These are phyloP conservation scores for Avena atlantica DNA, from an alignment of 176 grass and related monocot species.

Conservation along the genomic window DNA sequence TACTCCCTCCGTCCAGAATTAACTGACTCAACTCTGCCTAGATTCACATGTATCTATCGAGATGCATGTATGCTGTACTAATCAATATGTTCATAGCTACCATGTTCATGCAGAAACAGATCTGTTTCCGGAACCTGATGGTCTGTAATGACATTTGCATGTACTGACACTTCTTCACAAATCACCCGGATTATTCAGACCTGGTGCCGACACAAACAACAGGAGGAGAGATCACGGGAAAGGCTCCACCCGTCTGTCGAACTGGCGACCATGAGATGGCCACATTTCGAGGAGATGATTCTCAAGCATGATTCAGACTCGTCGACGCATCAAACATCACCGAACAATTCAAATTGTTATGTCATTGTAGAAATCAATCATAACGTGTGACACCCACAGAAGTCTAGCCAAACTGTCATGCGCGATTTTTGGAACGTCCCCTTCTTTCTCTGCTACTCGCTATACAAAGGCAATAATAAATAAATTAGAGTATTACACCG, in stretches of 20 bases:
- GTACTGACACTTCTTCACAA: neutral
- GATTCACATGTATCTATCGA: neutral
- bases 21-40: too few relatives aligned
- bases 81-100: neutral
- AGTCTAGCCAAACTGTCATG: neutral
- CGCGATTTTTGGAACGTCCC: conserved; percentile 1
- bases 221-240: conserved; percentile 5
- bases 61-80: neutral
- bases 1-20: too few relatives aligned
- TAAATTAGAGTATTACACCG: conserved; percentile 37
- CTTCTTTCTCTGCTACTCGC: conserved; percentile 47
- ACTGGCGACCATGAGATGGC: neutral
- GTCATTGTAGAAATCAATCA: neutral
- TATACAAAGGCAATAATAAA: conserved; percentile 63
- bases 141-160: neutral
- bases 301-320: neutral
- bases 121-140: neutral
- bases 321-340: neutral
- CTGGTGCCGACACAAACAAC: neutral
- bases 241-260: conserved; percentile 9
- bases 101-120: neutral
- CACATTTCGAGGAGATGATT: neutral
- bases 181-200: neutral
- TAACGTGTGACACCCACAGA: conserved; percentile 11
- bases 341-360: conserved; percentile 5